Evolutionary conservation across 371 early-diverging fungal species (phyloP), one percentile per base, ranked within the genome.

Genomic region (Mortierella sp.): DNA sequence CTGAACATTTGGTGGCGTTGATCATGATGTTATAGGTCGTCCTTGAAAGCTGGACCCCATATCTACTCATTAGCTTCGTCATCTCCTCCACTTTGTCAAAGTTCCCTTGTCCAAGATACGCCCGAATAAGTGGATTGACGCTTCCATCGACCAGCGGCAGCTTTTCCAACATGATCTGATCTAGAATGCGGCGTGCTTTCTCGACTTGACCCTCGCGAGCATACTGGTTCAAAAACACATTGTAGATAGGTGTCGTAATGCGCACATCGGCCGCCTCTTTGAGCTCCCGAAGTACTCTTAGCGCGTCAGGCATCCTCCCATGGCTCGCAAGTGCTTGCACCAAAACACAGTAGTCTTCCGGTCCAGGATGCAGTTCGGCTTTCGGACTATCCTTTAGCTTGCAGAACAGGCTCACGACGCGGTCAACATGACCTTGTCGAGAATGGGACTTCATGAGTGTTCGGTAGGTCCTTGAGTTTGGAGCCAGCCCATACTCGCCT

Each of bases 21-120:
- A 76, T 68, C 77, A 76, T 64, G 44, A 76, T 68, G 54, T 76
- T 68, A 55, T 59, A 76, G n/a, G 77, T 76, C 9, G 65, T 25
- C n/a, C 49, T 69, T 21, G 77, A 57, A n/a, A 69, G 70, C 13
- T 25, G 45, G 22, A 76, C 40, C 10, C 77, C 77, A 19, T 65
- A 56, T 13, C 51, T 56, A 13, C 51, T 57, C 69, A 76, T 69
- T 19, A 69, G 61, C n/a, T 61, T 54, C 3, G 57, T 57, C 58
- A 69, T 76, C 39, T 76, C 77, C 14, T 60, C 48, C 27, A 65
- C 77, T 28, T 64, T 57, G 39, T 49, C 66, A 27, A 53, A 54
- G 25, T 76, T 70, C 34, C 45, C 52, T 44, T 54, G 43, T 27
- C 48, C 69, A 28, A 76, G 66, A 46, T 76, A 76, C 21, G 61